Percentiles rank a stretch among this genome's conserved stretches.
phyloP scores from a whole-genome alignment of 106 monocot species.

The Platanthera zijinensis region DNA sequence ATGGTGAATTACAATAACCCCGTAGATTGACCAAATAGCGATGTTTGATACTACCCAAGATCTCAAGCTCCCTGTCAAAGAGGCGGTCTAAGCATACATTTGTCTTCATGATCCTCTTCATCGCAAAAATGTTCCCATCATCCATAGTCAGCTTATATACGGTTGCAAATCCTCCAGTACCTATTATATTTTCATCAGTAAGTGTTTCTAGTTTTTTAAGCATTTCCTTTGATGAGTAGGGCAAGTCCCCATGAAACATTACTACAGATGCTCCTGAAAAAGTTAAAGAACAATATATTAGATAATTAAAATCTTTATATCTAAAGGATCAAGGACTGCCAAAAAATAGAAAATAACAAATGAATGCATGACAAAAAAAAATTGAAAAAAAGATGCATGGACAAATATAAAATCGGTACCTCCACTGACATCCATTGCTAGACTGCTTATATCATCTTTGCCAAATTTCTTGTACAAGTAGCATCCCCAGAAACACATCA shows the following conservation, averaged over 20 bases:
- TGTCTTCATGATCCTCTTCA: conserved; percentile 91
- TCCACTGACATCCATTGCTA: conserved; percentile 66
- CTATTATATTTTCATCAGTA: conserved; percentile 75
- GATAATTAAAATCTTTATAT: not conserved
- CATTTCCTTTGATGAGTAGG: conserved; percentile 91
- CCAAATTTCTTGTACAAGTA: conserved; percentile 94
- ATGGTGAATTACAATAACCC: conserved; percentile 95
- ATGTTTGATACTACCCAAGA: conserved; percentile 95
- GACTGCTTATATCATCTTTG: conserved; percentile 52
- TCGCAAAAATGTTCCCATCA: conserved; percentile 86
- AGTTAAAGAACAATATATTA: conserved; percentile 3
- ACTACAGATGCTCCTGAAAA: conserved; percentile 84
- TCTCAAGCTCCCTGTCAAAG: conserved; percentile 96
- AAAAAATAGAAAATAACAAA: not conserved
- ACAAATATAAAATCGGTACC: conserved; percentile 29
- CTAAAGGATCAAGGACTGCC: not conserved
- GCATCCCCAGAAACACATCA: conserved; percentile 99
- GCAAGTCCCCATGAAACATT: conserved; percentile 98
- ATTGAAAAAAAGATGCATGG: too few relatives aligned
- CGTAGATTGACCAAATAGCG: conserved; percentile 96
- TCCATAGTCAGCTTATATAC: conserved; percentile 96
- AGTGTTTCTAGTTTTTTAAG: conserved; percentile 73
- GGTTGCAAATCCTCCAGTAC: conserved; percentile 88
- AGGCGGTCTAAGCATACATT: conserved; percentile 75
- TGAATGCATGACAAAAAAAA: not conserved